Evolutionary conservation across 768 basidiomycete genomes (phyloP).

Genomic region (Candolleomyces aberdarensis): DNA sequence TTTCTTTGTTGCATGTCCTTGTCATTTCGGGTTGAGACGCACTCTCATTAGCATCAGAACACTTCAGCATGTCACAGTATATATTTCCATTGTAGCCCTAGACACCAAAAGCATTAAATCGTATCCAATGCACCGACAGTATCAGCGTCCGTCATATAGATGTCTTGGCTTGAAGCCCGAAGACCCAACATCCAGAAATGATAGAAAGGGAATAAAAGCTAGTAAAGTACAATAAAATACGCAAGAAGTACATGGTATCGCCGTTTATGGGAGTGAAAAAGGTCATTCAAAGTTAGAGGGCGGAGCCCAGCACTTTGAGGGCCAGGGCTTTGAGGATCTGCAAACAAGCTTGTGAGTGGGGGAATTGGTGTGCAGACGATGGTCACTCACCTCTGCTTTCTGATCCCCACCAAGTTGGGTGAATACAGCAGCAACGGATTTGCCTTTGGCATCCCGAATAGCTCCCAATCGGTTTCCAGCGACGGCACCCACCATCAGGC

Average conservation of each 20-base stretch:
- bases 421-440: constrained; percentile 90
- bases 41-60: too few relatives aligned
- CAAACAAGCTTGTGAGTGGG: background rate
- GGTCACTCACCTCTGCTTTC: constrained; percentile 75
- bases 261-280: constrained; percentile 30
- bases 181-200: too few relatives aligned
- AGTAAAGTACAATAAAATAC: background rate
- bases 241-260: background rate
- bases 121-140: too few relatives aligned
- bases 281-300: constrained; percentile 16
- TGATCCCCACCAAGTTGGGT: constrained; percentile 67
- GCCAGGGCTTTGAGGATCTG: constrained; percentile 82
- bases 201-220: background rate
- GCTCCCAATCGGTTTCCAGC: constrained; percentile 92
- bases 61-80: background rate
- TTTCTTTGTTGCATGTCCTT: background rate
- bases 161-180: too few relatives aligned
- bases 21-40: background rate
- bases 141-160: too few relatives aligned
- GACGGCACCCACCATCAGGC: constrained; percentile 79
- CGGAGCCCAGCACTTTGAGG: constrained; percentile 77
- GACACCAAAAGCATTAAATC: too few relatives aligned
- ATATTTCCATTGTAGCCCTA: too few relatives aligned
- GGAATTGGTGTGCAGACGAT: background rate
- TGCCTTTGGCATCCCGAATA: constrained; percentile 90